These are phyloP conservation scores for Yamadazyma dushanensis DNA, from an alignment of 1,139 yeast species.

Conservation along the genomic window DNA sequence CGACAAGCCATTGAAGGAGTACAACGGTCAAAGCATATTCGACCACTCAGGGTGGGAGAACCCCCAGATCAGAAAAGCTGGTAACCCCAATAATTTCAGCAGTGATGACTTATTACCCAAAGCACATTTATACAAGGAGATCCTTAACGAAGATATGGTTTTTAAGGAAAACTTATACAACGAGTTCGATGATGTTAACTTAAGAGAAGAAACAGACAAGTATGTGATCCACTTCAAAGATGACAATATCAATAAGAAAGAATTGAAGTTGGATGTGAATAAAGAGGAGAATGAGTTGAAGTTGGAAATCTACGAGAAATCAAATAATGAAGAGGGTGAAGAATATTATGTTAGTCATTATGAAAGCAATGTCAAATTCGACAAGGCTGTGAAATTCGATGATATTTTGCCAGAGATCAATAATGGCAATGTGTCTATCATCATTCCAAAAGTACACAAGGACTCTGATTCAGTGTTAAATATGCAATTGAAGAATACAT, in stretches of 20 bases:
- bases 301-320: constrained; percentile 19
- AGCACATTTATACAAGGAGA: constrained; percentile 17
- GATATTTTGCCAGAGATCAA: constrained; percentile 23
- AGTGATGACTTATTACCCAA: constrained; percentile 18
- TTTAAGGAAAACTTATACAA: constrained; percentile 19
- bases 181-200: constrained; percentile 23
- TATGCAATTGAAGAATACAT: constrained; percentile 19
- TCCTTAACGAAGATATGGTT: constrained; percentile 17
- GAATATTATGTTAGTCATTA: constrained; percentile 19
- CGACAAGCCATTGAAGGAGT: constrained; percentile 9
- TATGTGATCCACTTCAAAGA: constrained; percentile 23
- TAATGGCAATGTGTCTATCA: constrained; percentile 21
- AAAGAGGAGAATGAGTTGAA: constrained; percentile 26
- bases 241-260: constrained; percentile 21
- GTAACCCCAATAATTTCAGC: constrained; percentile 17
- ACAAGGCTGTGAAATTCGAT: constrained; percentile 23
- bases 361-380: constrained; percentile 24
- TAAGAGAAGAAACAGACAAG: constrained; percentile 25
- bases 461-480: constrained; percentile 22
- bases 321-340: constrained; percentile 17
- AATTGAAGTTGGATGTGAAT: constrained; percentile 25
- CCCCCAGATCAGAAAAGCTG: constrained; percentile 15
- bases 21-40: constrained; percentile 18
- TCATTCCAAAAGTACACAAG: constrained; percentile 26
- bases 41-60: constrained; percentile 18